These are phyloP conservation scores for Neurospora sp. DNA, from an alignment of 495 filamentous ascomycete genomes.

Conservation along the genomic window DNA sequence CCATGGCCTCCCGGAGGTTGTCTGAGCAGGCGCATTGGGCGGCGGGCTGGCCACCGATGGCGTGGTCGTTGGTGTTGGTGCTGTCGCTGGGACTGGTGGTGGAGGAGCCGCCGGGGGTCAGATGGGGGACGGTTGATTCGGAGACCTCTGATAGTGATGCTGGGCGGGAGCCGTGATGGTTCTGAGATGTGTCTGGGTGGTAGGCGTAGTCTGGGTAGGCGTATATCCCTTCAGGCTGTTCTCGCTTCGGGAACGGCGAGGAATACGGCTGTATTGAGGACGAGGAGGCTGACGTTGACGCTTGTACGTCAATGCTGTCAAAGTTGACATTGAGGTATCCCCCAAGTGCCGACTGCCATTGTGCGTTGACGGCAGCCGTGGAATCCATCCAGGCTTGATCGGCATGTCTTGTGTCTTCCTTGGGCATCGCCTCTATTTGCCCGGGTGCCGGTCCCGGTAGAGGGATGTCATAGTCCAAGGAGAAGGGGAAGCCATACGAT, in stretches of 20 bases:
- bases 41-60: neutral
- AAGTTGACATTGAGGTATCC: neutral
- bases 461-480: neutral
- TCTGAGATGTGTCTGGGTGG: neutral
- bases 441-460: neutral
- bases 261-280: neutral
- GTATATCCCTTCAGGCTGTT: neutral
- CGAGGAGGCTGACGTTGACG: neutral
- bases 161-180: neutral
- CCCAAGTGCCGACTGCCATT: neutral
- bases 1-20: slow-evolving; percentile 34
- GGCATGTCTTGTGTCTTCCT: neutral
- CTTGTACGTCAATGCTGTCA: neutral
- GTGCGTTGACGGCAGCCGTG: neutral
- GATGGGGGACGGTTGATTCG: neutral
- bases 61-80: neutral
- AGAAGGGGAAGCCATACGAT: neutral
- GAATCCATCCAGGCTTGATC: neutral
- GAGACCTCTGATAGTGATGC: neutral
- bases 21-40: slow-evolving; percentile 28
- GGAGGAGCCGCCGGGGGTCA: neutral
- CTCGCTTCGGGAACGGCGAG: neutral
- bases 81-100: neutral
- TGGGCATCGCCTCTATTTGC: neutral
- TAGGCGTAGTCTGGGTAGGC: neutral